Base-by-base conservation (phyloP, 2,329 filamentous ascomycete species). In the Zymoseptoria ardabiliae region DNA sequence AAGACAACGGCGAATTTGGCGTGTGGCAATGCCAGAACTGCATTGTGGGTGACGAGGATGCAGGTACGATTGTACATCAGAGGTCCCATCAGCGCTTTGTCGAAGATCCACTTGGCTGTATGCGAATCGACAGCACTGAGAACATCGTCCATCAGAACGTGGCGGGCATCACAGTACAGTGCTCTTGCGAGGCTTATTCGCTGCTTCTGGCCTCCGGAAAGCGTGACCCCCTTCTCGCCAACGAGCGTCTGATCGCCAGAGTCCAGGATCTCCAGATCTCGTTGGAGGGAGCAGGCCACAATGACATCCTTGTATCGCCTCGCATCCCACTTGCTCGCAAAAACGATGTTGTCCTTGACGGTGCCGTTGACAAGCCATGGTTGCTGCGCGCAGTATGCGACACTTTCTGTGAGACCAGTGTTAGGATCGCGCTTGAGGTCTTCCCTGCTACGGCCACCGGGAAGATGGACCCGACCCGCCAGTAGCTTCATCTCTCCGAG, bases 91-190 rank as follows among this genome's bases (percentile, higher is more conserved):
- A 99, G 87, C 61, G 92, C 96, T 74, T 96, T 89, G 71, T 88
- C 89, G 76, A 97, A 97, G 66, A 99, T 97, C 87, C 95, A 97
- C 73, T 97, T 95, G 2, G 92, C 92, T 0, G 94, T 97, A 69
- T 99, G 94, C 3, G 94, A 95, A 73, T 99, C 94, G 35, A 99
- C 94, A 25, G 94, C 94, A 71, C 92, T 97, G 50, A 99, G 81
- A 64, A 95, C 96, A 73, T 99, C 94, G 70, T 99, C 94, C 54
- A 99, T 81, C 10, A 99, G 82, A 17, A 99, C 77, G 73, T 97
- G 93, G 56, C 87, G 88, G 5, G 92, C 95, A 74, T 91, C 93
- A 65, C 91, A 96, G 76, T 99, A 99, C n/a, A 99, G 82, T 1
- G 94, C 94, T 66, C 94, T 87, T n/a, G 94, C 94, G 51, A 99